Conservation (phyloP, 169 alveolate genomes). For the Amoebophrya sp. region DNA sequence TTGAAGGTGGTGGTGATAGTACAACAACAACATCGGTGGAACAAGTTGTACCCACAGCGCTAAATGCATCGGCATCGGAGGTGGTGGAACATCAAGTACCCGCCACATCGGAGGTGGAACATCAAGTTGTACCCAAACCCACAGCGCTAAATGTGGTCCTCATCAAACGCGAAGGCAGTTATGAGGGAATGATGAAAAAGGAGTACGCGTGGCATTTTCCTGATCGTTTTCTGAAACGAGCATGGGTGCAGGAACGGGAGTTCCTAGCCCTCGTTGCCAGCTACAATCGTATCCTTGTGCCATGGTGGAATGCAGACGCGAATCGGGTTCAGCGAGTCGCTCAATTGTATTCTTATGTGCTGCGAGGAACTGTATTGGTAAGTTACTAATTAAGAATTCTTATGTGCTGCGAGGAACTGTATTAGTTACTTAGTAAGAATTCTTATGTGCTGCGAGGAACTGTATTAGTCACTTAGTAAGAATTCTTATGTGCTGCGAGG, state of each 20-base stretch:
- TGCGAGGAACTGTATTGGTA: neutral
- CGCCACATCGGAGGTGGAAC: neutral
- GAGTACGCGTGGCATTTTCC: constrained; percentile 25
- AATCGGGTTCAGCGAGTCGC: neutral
- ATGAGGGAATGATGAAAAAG: neutral
- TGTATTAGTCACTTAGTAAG: neutral
- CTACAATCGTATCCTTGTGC: neutral
- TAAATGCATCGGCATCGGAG: too few relatives aligned
- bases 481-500: too few relatives aligned
- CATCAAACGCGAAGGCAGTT: neutral
- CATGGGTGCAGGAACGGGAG: neutral
- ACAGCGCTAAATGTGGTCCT: neutral
- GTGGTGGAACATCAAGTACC: neutral
- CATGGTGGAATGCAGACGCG: neutral
- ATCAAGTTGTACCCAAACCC: neutral
- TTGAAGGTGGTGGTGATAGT: too few relatives aligned
- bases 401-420: neutral
- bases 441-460: neutral
- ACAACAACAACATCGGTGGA: too few relatives aligned
- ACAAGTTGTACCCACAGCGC: too few relatives aligned
- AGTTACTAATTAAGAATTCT: neutral
- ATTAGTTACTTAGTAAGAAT: too few relatives aligned
- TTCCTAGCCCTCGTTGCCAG: neutral
- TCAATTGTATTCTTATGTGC: neutral
- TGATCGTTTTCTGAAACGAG: neutral